A percentile compares a stretch with the other conserved stretches of the same genome.
phyloP scores from a whole-genome alignment of 225 moss, liverwort and hornwort species.

The Neckera pumila region DNA sequence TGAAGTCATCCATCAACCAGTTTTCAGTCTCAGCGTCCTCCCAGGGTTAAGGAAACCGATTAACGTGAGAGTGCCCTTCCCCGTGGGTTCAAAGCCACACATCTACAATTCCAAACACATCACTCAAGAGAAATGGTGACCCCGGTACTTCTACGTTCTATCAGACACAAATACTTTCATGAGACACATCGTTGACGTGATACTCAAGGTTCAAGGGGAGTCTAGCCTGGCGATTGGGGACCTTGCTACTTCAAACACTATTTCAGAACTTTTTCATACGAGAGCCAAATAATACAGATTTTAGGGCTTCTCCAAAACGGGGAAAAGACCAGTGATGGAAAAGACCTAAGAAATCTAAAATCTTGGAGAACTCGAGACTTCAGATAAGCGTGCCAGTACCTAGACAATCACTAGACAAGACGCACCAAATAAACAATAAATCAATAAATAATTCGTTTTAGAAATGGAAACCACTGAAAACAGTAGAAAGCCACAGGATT shows the following conservation, averaged over 20 bases:
- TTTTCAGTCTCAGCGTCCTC: no score
- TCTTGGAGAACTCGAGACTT: neutral
- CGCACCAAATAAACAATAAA: neutral
- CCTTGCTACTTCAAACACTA: neutral
- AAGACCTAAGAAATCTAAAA: neutral
- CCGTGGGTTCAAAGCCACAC: neutral
- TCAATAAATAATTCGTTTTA: neutral
- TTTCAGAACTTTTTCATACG: neutral
- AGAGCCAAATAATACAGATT: neutral
- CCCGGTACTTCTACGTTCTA: neutral
- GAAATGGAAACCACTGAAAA: neutral
- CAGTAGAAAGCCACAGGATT: no score
- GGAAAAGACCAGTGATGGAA: neutral
- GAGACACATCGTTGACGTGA: neutral
- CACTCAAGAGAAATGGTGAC: neutral
- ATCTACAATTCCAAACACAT: neutral
- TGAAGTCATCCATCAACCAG: no score
- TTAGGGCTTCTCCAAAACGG: neutral
- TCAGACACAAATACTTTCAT: neutral
- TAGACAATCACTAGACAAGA: neutral
- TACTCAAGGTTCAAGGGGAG: neutral
- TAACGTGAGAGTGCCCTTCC: no score
- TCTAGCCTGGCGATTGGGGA: neutral
- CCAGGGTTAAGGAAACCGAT: no score
- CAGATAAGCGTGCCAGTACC: neutral